A percentile compares a stretch with the other conserved stretches of the same genome.
These are phyloP conservation scores for Pseudonitzschia delicatissima DNA, from an alignment of 108 stramenopile genomes.

Conservation along the genomic window DNA sequence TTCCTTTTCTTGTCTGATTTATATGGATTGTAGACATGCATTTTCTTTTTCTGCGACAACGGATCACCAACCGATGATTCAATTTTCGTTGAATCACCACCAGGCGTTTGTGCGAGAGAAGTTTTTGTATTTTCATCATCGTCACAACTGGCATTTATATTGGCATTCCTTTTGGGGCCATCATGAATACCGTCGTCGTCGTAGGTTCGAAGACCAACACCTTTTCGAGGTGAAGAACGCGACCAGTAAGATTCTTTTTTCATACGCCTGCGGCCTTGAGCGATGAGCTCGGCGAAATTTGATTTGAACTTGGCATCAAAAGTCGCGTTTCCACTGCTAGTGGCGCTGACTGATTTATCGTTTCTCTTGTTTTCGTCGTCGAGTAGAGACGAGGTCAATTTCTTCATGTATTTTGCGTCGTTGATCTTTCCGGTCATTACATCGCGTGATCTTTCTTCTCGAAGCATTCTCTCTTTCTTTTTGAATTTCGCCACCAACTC, in stretches of 20 bases:
- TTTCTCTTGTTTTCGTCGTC: background rate
- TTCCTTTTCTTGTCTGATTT: background rate
- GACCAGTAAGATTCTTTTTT: too few species aligned
- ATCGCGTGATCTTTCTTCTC: constrained; percentile 13
- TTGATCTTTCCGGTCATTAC: background rate
- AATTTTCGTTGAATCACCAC: background rate
- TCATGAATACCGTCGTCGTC: constrained; percentile 1
- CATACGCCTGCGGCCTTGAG: constrained; percentile 1
- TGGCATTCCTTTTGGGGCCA: background rate
- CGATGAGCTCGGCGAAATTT: background rate
- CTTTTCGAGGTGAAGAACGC: too few species aligned
- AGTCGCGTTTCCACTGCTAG: background rate
- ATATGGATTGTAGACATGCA: background rate
- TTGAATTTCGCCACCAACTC: constrained; percentile 38
- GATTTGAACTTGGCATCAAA: background rate
- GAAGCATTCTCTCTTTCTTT: constrained; percentile 34
- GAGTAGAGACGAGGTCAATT: background rate
- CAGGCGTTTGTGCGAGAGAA: too few species aligned
- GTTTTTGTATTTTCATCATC: too few species aligned
- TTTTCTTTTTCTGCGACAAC: background rate
- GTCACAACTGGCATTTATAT: too few species aligned
- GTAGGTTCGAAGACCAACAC: background rate
- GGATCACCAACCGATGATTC: background rate
- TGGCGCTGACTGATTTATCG: background rate
- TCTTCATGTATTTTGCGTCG: constrained; percentile 1